These are phyloP conservation scores for Botrytis sinoallii DNA, from an alignment of 2,329 filamentous ascomycete genomes.

Conservation along the genomic window DNA sequence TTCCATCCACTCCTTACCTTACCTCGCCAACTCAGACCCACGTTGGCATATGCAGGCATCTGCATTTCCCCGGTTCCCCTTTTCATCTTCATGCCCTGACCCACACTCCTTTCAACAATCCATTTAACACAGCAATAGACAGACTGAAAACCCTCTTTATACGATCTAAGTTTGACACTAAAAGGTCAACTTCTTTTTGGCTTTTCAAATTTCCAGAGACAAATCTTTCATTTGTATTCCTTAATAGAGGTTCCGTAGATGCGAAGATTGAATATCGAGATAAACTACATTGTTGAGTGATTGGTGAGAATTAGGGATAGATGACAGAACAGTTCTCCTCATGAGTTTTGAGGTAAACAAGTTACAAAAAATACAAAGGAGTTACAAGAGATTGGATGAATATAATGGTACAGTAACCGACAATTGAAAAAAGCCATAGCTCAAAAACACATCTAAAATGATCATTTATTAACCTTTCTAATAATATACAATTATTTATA, in stretches of 20 bases:
- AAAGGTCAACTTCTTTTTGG: too few species aligned
- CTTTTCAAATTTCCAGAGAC: too few species aligned
- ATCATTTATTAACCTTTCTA: too few species aligned
- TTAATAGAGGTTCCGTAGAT: background rate
- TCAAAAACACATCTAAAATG: too few species aligned
- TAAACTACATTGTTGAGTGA: rapidly evolving
- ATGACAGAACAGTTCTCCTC: background rate
- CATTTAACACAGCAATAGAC: background rate
- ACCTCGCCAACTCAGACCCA: background rate
- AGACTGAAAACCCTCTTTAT: background rate
- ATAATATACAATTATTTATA: too few species aligned
- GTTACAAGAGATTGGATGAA: background rate
- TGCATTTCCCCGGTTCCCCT: background rate
- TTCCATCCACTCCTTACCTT: background rate
- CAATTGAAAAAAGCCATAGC: too few species aligned
- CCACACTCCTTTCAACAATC: background rate
- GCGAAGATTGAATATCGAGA: background rate
- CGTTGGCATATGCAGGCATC: background rate
- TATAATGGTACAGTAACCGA: too few species aligned
- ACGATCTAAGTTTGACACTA: background rate
- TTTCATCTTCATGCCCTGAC: background rate
- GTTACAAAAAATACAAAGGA: background rate
- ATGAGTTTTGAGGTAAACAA: background rate
- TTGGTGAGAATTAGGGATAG: rapidly evolving
- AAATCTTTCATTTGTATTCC: too few species aligned